Evolutionary conservation across 2,329 filamentous ascomycete species (phyloP), one percentile per base, ranked within the genome.

Genomic region (Aureobasidium sp.): DNA sequence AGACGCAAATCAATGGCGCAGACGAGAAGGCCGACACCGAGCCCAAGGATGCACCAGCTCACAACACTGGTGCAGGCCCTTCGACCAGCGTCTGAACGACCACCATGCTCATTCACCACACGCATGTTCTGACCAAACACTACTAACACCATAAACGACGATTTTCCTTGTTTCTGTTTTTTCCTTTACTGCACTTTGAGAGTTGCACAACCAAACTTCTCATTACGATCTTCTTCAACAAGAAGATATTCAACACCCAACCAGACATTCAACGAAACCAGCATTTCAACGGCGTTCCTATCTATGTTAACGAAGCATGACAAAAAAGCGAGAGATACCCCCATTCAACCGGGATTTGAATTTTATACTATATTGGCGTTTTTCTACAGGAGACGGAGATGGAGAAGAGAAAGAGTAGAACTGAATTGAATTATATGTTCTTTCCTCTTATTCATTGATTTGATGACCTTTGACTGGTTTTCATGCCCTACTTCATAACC

Each of bases 261-360:
- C 29, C 20, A 50, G 24, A 43, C 55, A 34, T 34, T 13, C 26
- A 47, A 12, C 12, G 26, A 47, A 17, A n/a, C 55, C 43, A 48
- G 56, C 56, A 59, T 59, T 50, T 59, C 29, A 37, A 59, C 44
- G 56, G 56, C 56, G 56, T 59, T 59, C 27, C 17, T 8, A 59
- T 41, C 34, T 48, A 47, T 50, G 39, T 39, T 59, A 59, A 59
- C 56, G 56, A 37, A 37, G 56, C 56, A 59, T 50, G 56, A 59
- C 37, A 52, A 62, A 61, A 20, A 62, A 62, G 59, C 59, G 59
- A 55, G 41, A 62, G 59, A 71, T 70, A 70, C 52, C 70, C 69
- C 70, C 68, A 71, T 71, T 71, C 69, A 71, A 71, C 69, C 65
- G 68, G 69, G 62, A 50, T 63, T 59, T 63, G 46, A 43, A 20